Conservation (phyloP, 805 yeast species). For the Cyberlindnera xylosilytica region DNA sequence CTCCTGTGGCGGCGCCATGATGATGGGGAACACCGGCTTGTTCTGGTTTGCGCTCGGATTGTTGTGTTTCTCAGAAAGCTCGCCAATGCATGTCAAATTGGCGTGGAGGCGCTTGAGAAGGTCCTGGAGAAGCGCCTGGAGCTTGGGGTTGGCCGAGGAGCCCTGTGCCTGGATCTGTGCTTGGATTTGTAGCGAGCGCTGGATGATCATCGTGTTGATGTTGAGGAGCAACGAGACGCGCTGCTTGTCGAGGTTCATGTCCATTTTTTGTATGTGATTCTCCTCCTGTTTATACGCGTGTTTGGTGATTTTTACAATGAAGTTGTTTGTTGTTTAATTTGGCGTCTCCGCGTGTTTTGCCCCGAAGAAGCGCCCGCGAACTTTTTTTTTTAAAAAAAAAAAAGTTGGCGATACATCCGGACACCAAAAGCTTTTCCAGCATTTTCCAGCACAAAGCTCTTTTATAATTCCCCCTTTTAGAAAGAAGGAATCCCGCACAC, state of each 20-base stretch:
- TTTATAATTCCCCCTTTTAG: too few species aligned
- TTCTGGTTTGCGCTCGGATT: constrained; percentile 7
- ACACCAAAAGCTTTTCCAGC: constrained; percentile 4
- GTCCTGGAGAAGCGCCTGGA: constrained; percentile 23
- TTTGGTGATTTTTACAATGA: too few species aligned
- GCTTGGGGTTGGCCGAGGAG: constrained; percentile 15
- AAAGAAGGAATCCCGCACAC: too few species aligned
- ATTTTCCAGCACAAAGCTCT: neutral
- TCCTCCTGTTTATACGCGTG: too few species aligned
- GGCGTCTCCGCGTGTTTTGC: too few species aligned
- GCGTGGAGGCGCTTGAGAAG: constrained; percentile 27
- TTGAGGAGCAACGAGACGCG: constrained; percentile 22
- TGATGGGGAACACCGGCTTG: constrained; percentile 23
- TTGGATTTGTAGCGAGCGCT: constrained; percentile 24
- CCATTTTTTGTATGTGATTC: constrained; percentile 12
- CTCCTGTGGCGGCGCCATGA: constrained; percentile 27
- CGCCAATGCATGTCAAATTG: constrained; percentile 29
- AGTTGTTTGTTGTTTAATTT: too few species aligned
- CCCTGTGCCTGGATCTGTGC: constrained; percentile 22
- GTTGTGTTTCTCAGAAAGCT: constrained; percentile 25
- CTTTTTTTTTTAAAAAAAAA: too few species aligned
- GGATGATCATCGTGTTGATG: constrained; percentile 26
- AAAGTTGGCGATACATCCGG: constrained; percentile 4
- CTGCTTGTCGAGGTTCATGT: constrained; percentile 23
- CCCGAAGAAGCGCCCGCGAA: too few species aligned